Evolutionary conservation across 192 early-diverging fungal species (phyloP).

Genomic region (Backusella sp.): DNA sequence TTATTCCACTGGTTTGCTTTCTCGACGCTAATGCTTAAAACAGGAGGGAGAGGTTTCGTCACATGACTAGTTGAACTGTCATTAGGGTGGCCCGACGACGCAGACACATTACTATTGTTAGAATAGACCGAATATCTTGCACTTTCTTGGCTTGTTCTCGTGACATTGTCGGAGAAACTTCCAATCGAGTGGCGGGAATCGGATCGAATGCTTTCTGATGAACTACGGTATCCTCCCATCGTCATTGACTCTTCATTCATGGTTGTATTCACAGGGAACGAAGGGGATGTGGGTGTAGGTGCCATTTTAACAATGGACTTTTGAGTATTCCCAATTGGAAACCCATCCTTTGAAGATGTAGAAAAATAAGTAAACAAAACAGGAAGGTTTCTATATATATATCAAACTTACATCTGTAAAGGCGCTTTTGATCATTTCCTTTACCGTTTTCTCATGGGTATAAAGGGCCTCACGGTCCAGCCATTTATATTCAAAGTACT

Average conservation of each 20-base stretch:
- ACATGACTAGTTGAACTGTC: background rate
- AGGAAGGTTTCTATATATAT: background rate
- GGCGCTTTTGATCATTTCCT: background rate
- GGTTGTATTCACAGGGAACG: background rate
- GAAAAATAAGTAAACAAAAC: background rate
- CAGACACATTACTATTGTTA: background rate
- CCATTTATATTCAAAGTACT: constrained; percentile 26
- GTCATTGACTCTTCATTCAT: background rate
- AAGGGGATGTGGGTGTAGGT: background rate
- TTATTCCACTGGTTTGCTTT: constrained; percentile 1
- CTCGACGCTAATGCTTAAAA: background rate
- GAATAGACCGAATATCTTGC: background rate
- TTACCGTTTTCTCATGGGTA: constrained; percentile 2
- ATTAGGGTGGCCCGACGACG: background rate
- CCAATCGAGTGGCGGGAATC: constrained; percentile 4
- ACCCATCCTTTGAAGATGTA: background rate
- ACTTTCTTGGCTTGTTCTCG: constrained; percentile 7
- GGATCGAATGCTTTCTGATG: constrained; percentile 2
- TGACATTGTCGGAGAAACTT: background rate
- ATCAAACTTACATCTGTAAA: constrained; percentile 11
- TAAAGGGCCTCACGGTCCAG: constrained; percentile 3
- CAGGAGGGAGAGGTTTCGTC: background rate
- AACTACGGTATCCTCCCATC: background rate
- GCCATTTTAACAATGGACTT: background rate
- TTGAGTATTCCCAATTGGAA: background rate